Evolutionary conservation across 2,329 filamentous ascomycete species (phyloP), one percentile per base, ranked within the genome.

Genomic region (Pseudocercospora musae): DNA sequence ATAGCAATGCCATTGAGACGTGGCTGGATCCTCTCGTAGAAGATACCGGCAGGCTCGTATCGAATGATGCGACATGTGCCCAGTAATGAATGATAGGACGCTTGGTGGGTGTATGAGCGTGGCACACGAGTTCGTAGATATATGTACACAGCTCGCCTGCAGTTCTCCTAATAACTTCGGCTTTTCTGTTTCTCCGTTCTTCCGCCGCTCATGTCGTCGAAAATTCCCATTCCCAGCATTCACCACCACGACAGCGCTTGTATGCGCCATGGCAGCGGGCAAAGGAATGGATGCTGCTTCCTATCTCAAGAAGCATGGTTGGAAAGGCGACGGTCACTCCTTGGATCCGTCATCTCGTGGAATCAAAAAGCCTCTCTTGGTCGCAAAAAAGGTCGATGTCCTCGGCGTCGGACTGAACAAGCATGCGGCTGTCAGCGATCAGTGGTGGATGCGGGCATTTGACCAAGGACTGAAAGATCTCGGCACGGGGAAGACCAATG

Each of bases 391-490:
- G 77, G 84, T 88, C 70, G 90, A 96, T 76, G 89, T 85, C 27
- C 82, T 90, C 58, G 94, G 94, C 23, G 81, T 98, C 4, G 94
- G 94, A 59, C 87, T 90, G 74, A 92, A 91, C 75, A 85, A 85
- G 68, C 84, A 84, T 60, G 77, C 80, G 60, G 81, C 81, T 27
- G 81, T 85, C 31, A 82, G 84, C 69, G 94, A 97, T 74, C 92
- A 96, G 75, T 99, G 95, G 95, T 99, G 95, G 95, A 83, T 96
- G 77, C 89, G 91, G 62, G 95, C 95, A 10, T 97, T 96, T 69
- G 94, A 98, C 77, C 88, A 92, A 74, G 92, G 93, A 60, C 80
- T 97, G 67, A 90, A 95, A 76, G 90, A 89, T 3, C 83, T 96
- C 58, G 83, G 82, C 0, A 77, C 79, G 3, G 89, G 69, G 78